These are phyloP conservation scores for Cryptococcus neoformans DNA, from an alignment of 1,284 basidiomycete genomes.

Conservation along the genomic window DNA sequence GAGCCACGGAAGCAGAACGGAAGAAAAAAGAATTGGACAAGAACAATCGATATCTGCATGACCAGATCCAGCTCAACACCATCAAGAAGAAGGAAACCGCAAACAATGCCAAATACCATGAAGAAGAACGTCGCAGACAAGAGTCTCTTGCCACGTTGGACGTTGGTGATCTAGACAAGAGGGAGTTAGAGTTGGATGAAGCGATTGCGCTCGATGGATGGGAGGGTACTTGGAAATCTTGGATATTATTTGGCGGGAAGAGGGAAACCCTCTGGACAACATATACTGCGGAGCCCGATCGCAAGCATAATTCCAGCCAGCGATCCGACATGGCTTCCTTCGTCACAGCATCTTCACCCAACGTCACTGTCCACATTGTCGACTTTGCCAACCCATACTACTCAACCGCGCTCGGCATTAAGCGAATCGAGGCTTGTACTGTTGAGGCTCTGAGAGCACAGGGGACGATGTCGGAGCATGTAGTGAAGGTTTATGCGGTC, in stretches of 20 bases:
- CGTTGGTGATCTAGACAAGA: constrained; percentile 40
- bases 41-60: constrained; percentile 34
- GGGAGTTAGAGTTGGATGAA: constrained; percentile 32
- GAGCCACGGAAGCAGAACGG: constrained; percentile 27
- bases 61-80: constrained; percentile 40
- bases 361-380: constrained; percentile 40
- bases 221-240: constrained; percentile 33
- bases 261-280: constrained; percentile 43
- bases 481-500: constrained; percentile 35
- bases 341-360: constrained; percentile 51
- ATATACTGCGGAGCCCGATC: constrained; percentile 42
- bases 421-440: constrained; percentile 38
- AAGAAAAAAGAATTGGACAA: constrained; percentile 27
- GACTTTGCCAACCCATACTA: constrained; percentile 47
- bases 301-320: neutral
- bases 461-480: constrained; percentile 31
- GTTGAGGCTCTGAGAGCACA: constrained; percentile 33
- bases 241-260: constrained; percentile 42
- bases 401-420: constrained; percentile 32
- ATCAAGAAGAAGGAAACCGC: constrained; percentile 34
- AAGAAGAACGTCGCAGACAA: constrained; percentile 26
- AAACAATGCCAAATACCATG: constrained; percentile 22
- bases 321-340: constrained; percentile 51
- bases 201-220: constrained; percentile 33
- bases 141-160: constrained; percentile 29